Evolutionary conservation across 345 rosid genomes (phyloP).

Genomic region (Eucalyptus cloeziana): DNA sequence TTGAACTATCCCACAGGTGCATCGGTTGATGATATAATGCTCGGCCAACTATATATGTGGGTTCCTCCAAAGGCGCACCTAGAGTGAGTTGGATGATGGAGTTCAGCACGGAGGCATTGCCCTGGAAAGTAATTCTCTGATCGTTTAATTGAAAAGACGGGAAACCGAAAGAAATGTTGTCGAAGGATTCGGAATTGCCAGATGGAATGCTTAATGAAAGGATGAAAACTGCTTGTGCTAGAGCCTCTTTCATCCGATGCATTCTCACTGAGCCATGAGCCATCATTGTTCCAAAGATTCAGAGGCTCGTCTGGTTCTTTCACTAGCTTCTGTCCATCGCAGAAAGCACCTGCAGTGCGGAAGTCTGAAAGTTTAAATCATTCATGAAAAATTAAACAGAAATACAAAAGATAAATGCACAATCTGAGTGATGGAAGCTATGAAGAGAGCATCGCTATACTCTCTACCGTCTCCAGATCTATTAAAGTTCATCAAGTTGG

Average conservation of each 20-base stretch:
- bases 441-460: no score
- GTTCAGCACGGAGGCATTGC: not conserved
- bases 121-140: not conserved
- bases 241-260: not conserved
- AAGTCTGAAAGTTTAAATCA: no score
- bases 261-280: not conserved
- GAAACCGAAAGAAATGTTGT: not conserved
- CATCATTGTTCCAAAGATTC: not conserved
- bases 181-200: not conserved
- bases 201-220: no score
- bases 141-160: not conserved
- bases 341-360: no score
- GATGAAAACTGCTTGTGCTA: not conserved
- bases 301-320: not conserved
- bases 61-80: not conserved
- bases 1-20: conserved; percentile 7
- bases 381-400: no score
- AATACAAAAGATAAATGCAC: no score
- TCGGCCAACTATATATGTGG: not conserved
- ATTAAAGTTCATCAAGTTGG: no score
- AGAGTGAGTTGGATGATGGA: not conserved
- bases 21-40: not conserved
- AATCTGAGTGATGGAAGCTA: no score
- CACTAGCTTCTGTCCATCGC: no score
- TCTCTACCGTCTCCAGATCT: no score